phyloP scores from a whole-genome alignment of 345 rosid species.

The Moricandia moricandioides region DNA sequence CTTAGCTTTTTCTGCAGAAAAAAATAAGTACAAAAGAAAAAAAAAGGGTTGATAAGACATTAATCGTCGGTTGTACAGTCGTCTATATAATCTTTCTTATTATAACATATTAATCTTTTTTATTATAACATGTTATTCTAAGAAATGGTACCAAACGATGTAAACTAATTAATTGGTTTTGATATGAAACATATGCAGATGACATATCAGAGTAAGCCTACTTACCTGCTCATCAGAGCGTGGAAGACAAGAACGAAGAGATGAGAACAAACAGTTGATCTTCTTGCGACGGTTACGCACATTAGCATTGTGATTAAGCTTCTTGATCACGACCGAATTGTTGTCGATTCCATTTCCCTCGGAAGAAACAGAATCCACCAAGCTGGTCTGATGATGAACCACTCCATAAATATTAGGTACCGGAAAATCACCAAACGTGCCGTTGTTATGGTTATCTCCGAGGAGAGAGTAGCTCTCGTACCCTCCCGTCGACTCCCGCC shows the following conservation, averaged over 20 bases:
- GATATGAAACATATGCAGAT: no score
- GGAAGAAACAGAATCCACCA: conserved; percentile 16
- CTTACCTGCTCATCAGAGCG: conserved; percentile 44
- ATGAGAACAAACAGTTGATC: conserved; percentile 50
- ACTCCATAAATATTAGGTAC: conserved; percentile 19
- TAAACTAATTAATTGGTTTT: no score
- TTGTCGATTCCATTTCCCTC: conserved; percentile 15
- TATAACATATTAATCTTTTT: no score
- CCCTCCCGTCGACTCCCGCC: conserved; percentile 22
- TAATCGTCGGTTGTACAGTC: no score
- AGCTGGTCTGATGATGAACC: conserved; percentile 1
- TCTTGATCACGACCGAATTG: conserved; percentile 25
- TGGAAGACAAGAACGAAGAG: conserved; percentile 76
- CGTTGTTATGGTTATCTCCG: conserved; percentile 2
- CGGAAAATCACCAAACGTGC: conserved; percentile 22
- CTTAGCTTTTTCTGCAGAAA: no score
- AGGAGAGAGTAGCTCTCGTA: conserved; percentile 7
- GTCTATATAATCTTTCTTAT: no score
- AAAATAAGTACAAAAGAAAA: no score
- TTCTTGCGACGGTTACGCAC: conserved; percentile 67
- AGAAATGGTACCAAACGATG: no score
- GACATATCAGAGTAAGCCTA: no score
- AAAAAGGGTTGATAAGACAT: no score
- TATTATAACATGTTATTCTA: no score
- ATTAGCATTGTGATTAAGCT: conserved; percentile 72